Evolutionary conservation across 768 basidiomycete species (phyloP).

Genomic region (Daedaleopsis nitida): DNA sequence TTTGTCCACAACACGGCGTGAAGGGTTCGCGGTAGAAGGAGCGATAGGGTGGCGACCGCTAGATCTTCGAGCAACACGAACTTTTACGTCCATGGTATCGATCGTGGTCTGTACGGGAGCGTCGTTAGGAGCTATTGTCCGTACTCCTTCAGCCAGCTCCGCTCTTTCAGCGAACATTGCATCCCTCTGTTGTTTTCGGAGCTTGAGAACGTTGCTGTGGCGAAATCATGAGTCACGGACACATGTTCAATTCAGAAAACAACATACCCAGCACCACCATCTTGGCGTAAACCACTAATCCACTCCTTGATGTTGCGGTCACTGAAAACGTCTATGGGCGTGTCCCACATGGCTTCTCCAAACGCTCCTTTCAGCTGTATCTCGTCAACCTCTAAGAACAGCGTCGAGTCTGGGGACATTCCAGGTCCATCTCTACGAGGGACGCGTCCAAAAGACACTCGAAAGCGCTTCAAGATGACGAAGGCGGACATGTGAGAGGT

Average conservation of each 20-base stretch:
- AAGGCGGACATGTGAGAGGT: constrained; percentile 50
- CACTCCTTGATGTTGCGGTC: constrained; percentile 46
- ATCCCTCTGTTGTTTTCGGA: constrained; percentile 38
- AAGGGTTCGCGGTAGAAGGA: background rate
- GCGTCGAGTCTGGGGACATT: constrained; percentile 41
- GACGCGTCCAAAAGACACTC: constrained; percentile 52
- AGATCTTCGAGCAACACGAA: constrained; percentile 14
- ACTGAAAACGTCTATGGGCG: constrained; percentile 48
- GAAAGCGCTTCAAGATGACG: constrained; percentile 51
- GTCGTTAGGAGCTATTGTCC: background rate
- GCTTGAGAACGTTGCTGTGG: constrained; percentile 47
- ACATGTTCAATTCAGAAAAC: background rate
- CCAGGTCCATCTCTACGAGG: constrained; percentile 43
- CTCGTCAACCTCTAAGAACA: constrained; percentile 57
- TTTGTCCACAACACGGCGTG: background rate
- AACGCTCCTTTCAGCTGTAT: constrained; percentile 46
- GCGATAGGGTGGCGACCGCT: background rate
- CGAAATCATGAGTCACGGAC: background rate
- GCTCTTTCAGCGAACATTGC: background rate
- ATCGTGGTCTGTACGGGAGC: constrained; percentile 4
- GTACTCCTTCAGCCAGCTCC: background rate
- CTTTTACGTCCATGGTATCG: constrained; percentile 11
- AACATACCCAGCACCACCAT: constrained; percentile 64
- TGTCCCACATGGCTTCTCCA: constrained; percentile 51
- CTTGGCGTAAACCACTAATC: constrained; percentile 54